A percentile compares a stretch with the other conserved stretches of the same genome.
Evolutionary conservation across 352 stramenopile genomes (phyloP).

Genomic region (Phytophthora tentaculata): DNA sequence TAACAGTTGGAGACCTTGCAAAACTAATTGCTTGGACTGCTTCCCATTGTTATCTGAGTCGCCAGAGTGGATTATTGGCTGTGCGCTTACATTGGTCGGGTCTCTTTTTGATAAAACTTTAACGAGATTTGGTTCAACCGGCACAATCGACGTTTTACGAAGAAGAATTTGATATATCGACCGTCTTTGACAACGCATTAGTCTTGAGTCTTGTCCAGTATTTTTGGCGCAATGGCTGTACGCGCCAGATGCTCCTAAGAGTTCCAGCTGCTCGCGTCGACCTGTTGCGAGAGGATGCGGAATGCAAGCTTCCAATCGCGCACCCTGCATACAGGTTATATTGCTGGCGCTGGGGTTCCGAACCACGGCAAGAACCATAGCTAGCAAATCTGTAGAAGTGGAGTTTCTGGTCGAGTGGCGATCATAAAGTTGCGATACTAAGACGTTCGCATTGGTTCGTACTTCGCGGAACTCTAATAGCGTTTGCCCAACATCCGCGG

Average conservation of each 20-base stretch:
- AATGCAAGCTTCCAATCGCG: neutral
- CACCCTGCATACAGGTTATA: neutral
- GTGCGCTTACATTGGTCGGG: neutral
- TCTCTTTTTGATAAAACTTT: neutral
- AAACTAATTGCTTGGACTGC: neutral
- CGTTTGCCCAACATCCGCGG: neutral
- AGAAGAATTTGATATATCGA: no score
- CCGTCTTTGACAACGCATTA: no score
- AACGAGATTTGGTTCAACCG: neutral
- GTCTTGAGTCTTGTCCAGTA: no score
- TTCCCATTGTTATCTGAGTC: no score
- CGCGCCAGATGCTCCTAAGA: neutral
- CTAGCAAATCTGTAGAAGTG: no score
- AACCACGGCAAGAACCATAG: neutral
- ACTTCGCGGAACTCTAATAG: neutral
- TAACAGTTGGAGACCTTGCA: neutral
- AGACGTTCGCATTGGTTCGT: neutral
- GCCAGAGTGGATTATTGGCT: no score
- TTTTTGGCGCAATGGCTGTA: no score
- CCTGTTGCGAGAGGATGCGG: neutral
- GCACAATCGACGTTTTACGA: neutral
- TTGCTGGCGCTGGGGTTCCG: neutral
- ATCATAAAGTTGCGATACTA: neutral
- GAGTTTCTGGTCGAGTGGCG: neutral
- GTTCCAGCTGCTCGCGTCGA: neutral